A percentile compares a stretch with the other conserved stretches of the same genome.
phyloP scores from a whole-genome alignment of 1,139 yeast species.

The Yamadazyma atmosphaerica region DNA sequence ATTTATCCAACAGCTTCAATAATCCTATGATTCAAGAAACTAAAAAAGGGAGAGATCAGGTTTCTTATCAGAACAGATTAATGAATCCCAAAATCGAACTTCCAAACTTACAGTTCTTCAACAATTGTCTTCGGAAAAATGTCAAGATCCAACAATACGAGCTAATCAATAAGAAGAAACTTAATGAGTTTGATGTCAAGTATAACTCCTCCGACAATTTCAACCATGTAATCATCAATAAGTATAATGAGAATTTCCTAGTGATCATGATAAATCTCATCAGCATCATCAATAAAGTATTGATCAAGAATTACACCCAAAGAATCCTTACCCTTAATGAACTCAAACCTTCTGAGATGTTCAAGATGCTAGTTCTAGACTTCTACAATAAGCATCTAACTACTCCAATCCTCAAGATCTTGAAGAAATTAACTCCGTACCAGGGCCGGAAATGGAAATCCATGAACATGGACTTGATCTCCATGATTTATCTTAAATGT shows the following conservation, averaged over 20 bases:
- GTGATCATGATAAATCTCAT: slow-evolving; percentile 47
- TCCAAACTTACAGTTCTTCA: slow-evolving; percentile 45
- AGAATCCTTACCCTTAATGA: slow-evolving; percentile 57
- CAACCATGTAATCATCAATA: slow-evolving; percentile 27
- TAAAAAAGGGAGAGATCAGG: slow-evolving; percentile 25
- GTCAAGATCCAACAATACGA: slow-evolving; percentile 17
- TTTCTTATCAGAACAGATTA: slow-evolving; percentile 37
- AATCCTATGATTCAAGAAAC: slow-evolving; percentile 33
- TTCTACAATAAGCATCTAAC: slow-evolving; percentile 66
- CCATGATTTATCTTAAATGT: slow-evolving; percentile 79
- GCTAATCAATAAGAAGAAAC: slow-evolving; percentile 32
- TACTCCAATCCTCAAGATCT: slow-evolving; percentile 66
- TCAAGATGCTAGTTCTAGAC: slow-evolving; percentile 43
- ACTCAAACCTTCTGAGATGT: slow-evolving; percentile 52
- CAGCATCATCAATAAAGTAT: slow-evolving; percentile 41
- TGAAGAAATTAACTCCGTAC: slow-evolving; percentile 83
- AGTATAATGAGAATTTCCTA: slow-evolving; percentile 46
- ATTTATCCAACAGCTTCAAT: slow-evolving; percentile 39
- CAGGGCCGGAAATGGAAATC: slow-evolving; percentile 95
- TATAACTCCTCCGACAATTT: slow-evolving; percentile 26
- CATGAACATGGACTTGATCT: slow-evolving; percentile 88
- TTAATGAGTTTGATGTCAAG: slow-evolving; percentile 26
- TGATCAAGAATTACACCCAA: slow-evolving; percentile 50
- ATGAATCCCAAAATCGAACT: slow-evolving; percentile 48
- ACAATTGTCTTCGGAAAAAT: slow-evolving; percentile 31